Evolutionary conservation across 2,329 filamentous ascomycete species (phyloP), one percentile per base, ranked within the genome.

Genomic region (Calonectria pseudoturangicola): DNA sequence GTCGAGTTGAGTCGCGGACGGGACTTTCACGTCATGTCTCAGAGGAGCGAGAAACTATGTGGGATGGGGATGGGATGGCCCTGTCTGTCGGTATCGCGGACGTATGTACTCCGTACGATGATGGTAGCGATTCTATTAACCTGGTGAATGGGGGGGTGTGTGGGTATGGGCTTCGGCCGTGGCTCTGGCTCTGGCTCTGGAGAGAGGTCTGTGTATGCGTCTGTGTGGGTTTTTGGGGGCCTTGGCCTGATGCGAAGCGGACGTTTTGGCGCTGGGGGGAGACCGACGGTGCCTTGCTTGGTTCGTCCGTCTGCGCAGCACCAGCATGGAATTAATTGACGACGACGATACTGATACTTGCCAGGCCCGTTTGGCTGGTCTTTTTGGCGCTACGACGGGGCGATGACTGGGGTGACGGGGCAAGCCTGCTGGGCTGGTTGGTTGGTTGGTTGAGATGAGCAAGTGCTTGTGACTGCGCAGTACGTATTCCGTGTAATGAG

Each of bases 21-120:
- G 74, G 73, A 74, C 77, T 76, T 81, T 83, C 81, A 80, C 79
- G 82, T 75, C 83, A 84, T 76, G 78, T 75, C 80, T 80, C 64
- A 79, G 64, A 62, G 47, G 47, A 58, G 68, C 54, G 62, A 27
- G 60, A 60, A 18, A n/a, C 58, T 63, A 63, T 64, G 54, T 28
- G 48, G 62, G 62, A 73, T 65, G 67, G 43, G 54, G 67, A 25
- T 50, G 50, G 67, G 70, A 69, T 71, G 74, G 76, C 75, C 73
- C 51, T 76, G 74, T 74, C 72, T 78, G 68, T 68, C 65, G 72
- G 73, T 56, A 69, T 66, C 68, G 62, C 51, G 48, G 45, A 66
- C 50, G 56, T 58, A 51, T 65, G 62, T 65, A 65, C 62, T 39
- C n/a, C 28, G 45, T 48, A 65, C 62, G 62, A 60, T 48, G 21